Evolutionary conservation across 2,329 filamentous ascomycete genomes (phyloP), one percentile per base, ranked within the genome.

Genomic region (Penicillium corylophilum): DNA sequence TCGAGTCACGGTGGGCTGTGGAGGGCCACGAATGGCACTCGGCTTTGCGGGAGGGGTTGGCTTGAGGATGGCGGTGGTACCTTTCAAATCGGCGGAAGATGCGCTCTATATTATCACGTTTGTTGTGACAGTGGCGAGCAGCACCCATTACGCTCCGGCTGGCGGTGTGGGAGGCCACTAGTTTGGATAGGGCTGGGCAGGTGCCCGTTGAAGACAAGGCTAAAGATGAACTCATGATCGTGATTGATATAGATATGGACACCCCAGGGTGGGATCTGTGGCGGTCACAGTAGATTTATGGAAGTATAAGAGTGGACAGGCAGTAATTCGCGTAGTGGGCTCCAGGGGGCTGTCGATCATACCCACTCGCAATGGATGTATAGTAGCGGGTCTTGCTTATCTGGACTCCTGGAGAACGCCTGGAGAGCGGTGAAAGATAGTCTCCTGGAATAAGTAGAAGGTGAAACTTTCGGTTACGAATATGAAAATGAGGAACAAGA

Each of bases 141-240:
- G 42, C 46, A 35, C 50, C 46, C 46, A 53, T 52, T 22, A 59
- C 40, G 35, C 38, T 48, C 29, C 52, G 55, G 24, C 28, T 45
- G 28, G 51, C 51, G 15, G 40, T 45, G 23, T 53, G 45, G 15
- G 38, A 23, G 6, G 44, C 38, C 31, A 53, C 40, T 42, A 56
- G 36, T 41, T 48, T 54, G 8, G 54, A 55, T 2, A 57, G 33
- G 24, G 40, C 39, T 7, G 58, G 51, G 24, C 51, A 47, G 15
- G 46, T 23, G 18, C 39, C 38, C 26, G 55, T 41, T 28, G 48
- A 46, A 35, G 56, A 50, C 3, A 53, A 39, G 33, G 49, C 44
- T n/a, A 49, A 41, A 3, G 54, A 55, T 40, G 48, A 59, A 46
- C 51, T 56, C 57, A 63, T 63, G 50, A 13, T 56, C 57, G 61